Evolutionary conservation across 2,329 filamentous ascomycete species (phyloP).

Genomic region (Cytospora chrysosperma): DNA sequence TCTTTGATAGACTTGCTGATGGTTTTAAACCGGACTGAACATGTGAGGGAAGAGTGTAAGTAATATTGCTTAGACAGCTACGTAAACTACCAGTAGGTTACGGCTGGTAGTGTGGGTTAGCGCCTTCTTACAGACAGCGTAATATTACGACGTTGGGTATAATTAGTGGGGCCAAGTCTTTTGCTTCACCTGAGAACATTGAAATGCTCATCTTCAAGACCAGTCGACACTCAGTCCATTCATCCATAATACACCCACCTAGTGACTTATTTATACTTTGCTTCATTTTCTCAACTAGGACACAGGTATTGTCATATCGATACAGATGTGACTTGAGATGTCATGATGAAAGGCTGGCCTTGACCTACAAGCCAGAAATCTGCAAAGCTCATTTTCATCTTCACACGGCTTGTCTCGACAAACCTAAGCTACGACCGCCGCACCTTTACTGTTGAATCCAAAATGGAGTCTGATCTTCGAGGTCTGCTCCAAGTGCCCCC

Average conservation of each 20-base stretch:
- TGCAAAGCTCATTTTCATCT: neutral
- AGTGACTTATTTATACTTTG: too few species aligned
- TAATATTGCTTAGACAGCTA: neutral
- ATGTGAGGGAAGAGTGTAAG: neutral
- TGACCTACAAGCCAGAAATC: neutral
- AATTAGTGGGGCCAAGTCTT: neutral
- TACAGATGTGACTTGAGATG: neutral
- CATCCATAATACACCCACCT: too few species aligned
- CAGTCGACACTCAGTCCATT: neutral
- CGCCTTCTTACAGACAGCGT: neutral
- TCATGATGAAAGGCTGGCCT: neutral
- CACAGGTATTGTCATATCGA: neutral
- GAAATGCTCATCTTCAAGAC: neutral
- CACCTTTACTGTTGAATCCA: neutral
- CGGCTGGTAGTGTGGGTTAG: neutral
- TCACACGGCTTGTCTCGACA: neutral
- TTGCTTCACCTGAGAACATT: neutral
- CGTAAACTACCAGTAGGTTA: neutral
- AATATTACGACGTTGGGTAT: neutral
- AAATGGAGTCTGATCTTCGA: constrained; percentile 21
- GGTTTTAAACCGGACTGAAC: too few species aligned
- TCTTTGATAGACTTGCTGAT: neutral
- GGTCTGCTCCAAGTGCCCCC: constrained; percentile 5
- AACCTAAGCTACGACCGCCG: neutral
- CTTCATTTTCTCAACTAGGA: neutral